These are phyloP conservation scores for Aspergillus costaricaensis DNA, from an alignment of 2,329 filamentous ascomycete species.

Conservation along the genomic window DNA sequence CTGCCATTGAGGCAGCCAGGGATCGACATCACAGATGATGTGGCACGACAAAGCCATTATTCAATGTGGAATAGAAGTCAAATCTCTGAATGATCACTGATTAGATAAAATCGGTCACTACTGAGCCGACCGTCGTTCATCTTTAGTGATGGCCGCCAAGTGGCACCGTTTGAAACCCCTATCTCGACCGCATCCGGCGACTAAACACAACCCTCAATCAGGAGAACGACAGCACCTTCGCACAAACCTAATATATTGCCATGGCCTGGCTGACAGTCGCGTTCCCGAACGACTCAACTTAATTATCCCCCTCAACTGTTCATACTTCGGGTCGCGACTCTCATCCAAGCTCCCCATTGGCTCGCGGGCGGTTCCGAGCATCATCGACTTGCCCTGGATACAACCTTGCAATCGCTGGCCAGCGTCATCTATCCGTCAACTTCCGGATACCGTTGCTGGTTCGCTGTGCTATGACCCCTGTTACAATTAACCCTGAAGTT, in stretches of 20 bases:
- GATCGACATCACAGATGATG: too few species aligned
- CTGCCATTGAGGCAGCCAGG: too few species aligned
- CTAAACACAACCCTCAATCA: too few species aligned
- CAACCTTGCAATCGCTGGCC: conserved; percentile 10
- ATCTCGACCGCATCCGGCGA: too few species aligned
- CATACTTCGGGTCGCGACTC: conserved; percentile 4
- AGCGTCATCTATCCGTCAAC: conserved; percentile 13
- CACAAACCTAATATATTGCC: neutral
- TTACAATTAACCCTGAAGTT: neutral
- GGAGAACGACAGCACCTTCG: neutral
- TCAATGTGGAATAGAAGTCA: too few species aligned
- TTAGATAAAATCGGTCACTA: too few species aligned
- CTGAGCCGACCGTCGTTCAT: too few species aligned
- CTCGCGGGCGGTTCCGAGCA: conserved; percentile 14
- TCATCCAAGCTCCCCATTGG: conserved; percentile 8
- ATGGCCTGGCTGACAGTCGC: neutral
- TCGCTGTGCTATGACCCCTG: neutral
- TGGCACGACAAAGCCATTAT: too few species aligned
- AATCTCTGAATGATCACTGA: too few species aligned
- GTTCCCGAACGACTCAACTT: neutral
- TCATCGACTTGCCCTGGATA: conserved; percentile 21
- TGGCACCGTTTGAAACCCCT: too few species aligned
- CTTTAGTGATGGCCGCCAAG: too few species aligned
- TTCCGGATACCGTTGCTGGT: conserved; percentile 3
- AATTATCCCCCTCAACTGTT: neutral